A percentile compares a stretch with the other conserved stretches of the same genome.
Conservation (phyloP, 768 basidiomycete species). For the Amanita fuliginea region DNA sequence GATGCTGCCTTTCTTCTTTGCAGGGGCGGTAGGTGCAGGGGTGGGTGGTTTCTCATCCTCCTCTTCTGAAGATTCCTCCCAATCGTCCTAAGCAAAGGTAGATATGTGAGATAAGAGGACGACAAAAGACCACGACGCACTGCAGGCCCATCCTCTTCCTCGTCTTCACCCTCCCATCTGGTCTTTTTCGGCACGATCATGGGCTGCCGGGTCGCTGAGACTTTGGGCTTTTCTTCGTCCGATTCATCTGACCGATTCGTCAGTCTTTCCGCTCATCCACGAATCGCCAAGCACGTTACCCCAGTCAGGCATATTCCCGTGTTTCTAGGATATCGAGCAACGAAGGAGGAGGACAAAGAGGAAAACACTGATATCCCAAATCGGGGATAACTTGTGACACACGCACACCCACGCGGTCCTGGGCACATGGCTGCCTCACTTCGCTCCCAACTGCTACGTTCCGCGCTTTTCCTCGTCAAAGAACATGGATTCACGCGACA, state of each 20-base stretch:
- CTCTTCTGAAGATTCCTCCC: constrained; percentile 78
- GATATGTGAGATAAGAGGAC: background rate
- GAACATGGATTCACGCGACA: constrained; percentile 69
- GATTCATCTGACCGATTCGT: constrained; percentile 21
- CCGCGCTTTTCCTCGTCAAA: constrained; percentile 51
- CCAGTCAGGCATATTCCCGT: constrained; percentile 32
- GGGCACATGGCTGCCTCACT: background rate
- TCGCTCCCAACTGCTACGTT: constrained; percentile 37
- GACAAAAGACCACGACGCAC: constrained; percentile 32
- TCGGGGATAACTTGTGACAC: too few relatives aligned
- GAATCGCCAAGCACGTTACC: constrained; percentile 14
- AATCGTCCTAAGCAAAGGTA: constrained; percentile 69
- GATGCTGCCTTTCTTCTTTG: constrained; percentile 87
- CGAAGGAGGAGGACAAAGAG: too few relatives aligned
- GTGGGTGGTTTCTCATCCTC: constrained; percentile 31
- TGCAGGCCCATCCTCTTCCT: constrained; percentile 67
- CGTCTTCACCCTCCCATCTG: constrained; percentile 91
- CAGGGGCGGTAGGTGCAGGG: constrained; percentile 39
- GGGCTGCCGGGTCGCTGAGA: constrained; percentile 12
- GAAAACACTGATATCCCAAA: background rate
- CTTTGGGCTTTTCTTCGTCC: constrained; percentile 21
- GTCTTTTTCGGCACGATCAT: constrained; percentile 27
- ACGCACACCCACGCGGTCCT: too few relatives aligned
- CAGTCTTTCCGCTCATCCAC: background rate
- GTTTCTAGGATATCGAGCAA: background rate